Evolutionary conservation across 2,329 filamentous ascomycete species (phyloP).

Genomic region (Aaosphaeria arxii): DNA sequence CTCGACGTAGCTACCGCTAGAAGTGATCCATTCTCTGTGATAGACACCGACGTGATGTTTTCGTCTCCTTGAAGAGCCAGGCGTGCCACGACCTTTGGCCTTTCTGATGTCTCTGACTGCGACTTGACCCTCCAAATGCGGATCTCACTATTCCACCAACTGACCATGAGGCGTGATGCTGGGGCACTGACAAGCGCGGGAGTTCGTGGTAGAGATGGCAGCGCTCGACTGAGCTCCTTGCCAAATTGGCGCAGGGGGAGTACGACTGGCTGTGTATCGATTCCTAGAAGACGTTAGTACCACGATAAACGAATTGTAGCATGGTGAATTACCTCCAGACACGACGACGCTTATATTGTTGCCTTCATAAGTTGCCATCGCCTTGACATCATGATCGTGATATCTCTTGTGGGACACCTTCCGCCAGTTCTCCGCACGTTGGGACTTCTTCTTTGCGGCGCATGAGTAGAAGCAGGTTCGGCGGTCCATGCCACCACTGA

Average conservation of each 20-base stretch:
- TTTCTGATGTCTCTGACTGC: slow-evolving; percentile 47
- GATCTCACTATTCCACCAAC: slow-evolving; percentile 90
- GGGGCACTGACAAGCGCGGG: slow-evolving; percentile 71
- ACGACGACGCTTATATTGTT: slow-evolving; percentile 80
- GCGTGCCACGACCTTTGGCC: slow-evolving; percentile 39
- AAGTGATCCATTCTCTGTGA: slow-evolving; percentile 69
- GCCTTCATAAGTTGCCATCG: slow-evolving; percentile 86
- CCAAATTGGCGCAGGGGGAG: slow-evolving; percentile 75
- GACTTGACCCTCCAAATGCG: slow-evolving; percentile 70
- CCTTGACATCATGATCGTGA: slow-evolving; percentile 92
- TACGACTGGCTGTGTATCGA: slow-evolving; percentile 80
- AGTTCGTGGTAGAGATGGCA: slow-evolving; percentile 81
- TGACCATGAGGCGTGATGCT: slow-evolving; percentile 71
- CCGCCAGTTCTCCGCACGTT: slow-evolving; percentile 62
- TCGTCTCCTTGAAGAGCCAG: slow-evolving; percentile 61
- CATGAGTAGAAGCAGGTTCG: slow-evolving; percentile 80
- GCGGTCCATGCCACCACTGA: slow-evolving; percentile 90
- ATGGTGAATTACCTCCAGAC: slow-evolving; percentile 69
- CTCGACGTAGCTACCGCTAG: slow-evolving; percentile 73
- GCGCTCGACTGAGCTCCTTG: slow-evolving; percentile 74
- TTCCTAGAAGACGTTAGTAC: slow-evolving; percentile 55
- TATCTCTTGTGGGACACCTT: slow-evolving; percentile 84
- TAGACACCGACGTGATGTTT: slow-evolving; percentile 72
- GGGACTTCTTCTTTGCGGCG: slow-evolving; percentile 29
- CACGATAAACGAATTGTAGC: background rate